Evolutionary conservation across 495 filamentous ascomycete species (phyloP).

Genomic region (Annulohypoxylon bovei): DNA sequence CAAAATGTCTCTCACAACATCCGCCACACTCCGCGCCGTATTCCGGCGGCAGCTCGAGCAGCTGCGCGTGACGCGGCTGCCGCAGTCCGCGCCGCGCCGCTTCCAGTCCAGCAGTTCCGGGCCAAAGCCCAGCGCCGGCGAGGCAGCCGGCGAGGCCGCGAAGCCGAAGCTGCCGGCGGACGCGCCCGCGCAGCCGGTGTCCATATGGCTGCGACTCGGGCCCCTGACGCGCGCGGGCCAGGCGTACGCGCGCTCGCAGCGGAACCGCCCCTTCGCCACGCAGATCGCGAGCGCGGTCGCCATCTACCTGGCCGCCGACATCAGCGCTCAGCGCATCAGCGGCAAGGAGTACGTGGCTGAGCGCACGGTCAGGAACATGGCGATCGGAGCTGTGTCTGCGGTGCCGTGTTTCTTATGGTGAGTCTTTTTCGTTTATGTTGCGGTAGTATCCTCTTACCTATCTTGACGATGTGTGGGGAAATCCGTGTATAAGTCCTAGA

Average conservation of each 20-base stretch:
- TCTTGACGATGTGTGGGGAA: background rate
- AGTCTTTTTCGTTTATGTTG: conserved; percentile 30
- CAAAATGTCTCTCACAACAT: conserved; percentile 12
- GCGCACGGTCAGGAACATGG: conserved; percentile 74
- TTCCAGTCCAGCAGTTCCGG: conserved; percentile 24
- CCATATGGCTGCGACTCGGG: conserved; percentile 64
- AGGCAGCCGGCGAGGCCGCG: conserved; percentile 4
- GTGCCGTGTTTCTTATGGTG: conserved; percentile 87
- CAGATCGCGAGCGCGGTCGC: conserved; percentile 79
- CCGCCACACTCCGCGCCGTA: conserved; percentile 11
- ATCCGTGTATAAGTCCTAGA: background rate
- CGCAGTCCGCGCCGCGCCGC: conserved; percentile 29
- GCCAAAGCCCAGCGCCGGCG: background rate
- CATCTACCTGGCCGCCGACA: conserved; percentile 82
- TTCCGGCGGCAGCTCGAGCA: conserved; percentile 31
- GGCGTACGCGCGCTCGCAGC: conserved; percentile 76
- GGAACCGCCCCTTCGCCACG: conserved; percentile 75
- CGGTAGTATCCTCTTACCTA: background rate
- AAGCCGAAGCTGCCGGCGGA: conserved; percentile 16
- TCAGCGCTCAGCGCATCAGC: conserved; percentile 76
- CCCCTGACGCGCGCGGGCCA: conserved; percentile 69
- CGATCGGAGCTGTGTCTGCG: conserved; percentile 74
- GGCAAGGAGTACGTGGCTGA: conserved; percentile 71
- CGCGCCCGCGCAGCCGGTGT: conserved; percentile 44
- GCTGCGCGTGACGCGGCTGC: conserved; percentile 16